Conservation (phyloP, 257 asterid species). For the Rehmannia glutinosa region DNA sequence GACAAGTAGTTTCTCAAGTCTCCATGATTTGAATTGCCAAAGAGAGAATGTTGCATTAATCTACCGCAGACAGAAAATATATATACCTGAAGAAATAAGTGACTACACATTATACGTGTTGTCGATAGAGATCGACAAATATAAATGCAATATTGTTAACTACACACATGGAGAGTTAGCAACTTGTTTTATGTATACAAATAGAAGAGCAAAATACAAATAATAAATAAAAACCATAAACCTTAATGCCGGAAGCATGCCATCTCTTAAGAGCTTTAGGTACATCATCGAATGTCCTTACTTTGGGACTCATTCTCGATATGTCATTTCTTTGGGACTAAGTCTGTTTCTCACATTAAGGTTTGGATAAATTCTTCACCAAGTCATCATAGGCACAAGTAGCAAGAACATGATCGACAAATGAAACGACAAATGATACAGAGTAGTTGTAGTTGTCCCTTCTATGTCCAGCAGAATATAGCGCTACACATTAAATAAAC, state of each 20-base stretch:
- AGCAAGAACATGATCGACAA: background rate
- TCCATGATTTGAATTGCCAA: background rate
- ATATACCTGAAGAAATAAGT: background rate
- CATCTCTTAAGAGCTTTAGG: background rate
- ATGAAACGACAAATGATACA: no score
- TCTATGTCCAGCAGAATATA: background rate
- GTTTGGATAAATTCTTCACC: no score
- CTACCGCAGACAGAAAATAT: background rate
- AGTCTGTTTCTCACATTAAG: no score
- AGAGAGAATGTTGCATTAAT: background rate
- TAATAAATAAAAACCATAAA: no score
- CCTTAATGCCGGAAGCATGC: background rate
- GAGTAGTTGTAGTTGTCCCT: background rate
- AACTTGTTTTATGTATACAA: no score
- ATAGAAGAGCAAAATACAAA: background rate
- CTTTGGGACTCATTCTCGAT: background rate
- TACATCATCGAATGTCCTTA: background rate
- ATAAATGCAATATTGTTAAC: no score
- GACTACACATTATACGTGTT: background rate
- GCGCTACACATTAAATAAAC: background rate
- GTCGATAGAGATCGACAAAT: no score
- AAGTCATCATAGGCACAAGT: background rate
- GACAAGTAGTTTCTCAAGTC: background rate
- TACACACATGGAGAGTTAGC: no score
- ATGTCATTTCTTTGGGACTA: background rate